Base-by-base conservation (phyloP, 2,329 filamentous ascomycete species). In the Botrytis deweyae region DNA sequence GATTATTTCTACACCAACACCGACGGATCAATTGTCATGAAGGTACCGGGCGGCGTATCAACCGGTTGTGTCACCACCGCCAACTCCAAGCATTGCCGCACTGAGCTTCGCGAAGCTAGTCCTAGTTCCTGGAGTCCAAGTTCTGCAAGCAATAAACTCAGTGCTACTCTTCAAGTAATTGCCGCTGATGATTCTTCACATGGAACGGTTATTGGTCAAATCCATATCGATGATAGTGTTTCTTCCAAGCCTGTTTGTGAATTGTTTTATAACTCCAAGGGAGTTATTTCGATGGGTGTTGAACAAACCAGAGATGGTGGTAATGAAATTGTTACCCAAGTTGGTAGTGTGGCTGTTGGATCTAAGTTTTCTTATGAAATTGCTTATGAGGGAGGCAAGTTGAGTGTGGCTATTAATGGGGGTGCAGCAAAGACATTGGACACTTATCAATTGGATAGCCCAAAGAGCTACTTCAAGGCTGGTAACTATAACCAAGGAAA, bases 31-130 rank as follows among this genome's bases (percentile, higher is more conserved):
- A 74, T 85, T 2, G 81, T 84, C 36, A 81, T 84, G 79, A 83
- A 82, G 77, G 83, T 84, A 2, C 82, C 83, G 1, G 82, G 83
- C 14, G 81, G 80, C 16, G 74, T 75, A 25, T 77, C 72, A 44
- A 76, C 81, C 1, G 78, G 76, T 12, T 85, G 83, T 74, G 83
- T 84, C 12, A 84, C 80, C 3, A 85, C 84, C 0, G 75, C 80
- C 1, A 81, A 83, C 78, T 84, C 82, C 77, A 73, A 81, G 64
- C 83, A 85, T 75, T 85, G 84, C 76, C 83, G 83, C 42, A 84
- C 82, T 16, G 84, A 85, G 76, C 78, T 85, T 20, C 83, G 83
- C 29, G 84, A 85, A 78, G 73, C 70, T 25, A 77, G 69, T 44
- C 82, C 82, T 1, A 78, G 68, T 4, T 79, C 74, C 67, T 81